Evolutionary conservation across 2,329 filamentous ascomycete genomes (phyloP).

Genomic region (Hypomyces perniciosus): DNA sequence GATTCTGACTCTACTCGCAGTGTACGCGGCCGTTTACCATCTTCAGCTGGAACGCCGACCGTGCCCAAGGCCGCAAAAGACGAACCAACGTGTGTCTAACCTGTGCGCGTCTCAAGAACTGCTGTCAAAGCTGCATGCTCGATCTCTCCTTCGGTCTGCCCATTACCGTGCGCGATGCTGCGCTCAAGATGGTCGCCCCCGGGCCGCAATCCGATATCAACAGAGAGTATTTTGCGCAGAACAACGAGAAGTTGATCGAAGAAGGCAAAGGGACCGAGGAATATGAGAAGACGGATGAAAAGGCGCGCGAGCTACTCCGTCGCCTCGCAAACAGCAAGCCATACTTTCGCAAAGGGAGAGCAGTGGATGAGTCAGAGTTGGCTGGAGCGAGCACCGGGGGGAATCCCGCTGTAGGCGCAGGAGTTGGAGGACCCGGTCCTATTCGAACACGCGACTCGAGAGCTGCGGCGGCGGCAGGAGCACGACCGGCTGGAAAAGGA

Average conservation of each 20-base stretch:
- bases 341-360: constrained; percentile 83
- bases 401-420: constrained; percentile 47
- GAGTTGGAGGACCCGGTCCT: constrained; percentile 61
- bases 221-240: constrained; percentile 94
- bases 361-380: constrained; percentile 55
- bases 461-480: constrained; percentile 45
- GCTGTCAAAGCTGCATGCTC: constrained; percentile 98
- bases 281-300: constrained; percentile 96
- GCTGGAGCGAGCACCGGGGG: constrained; percentile 35
- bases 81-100: constrained; percentile 94
- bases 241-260: constrained; percentile 92
- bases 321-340: constrained; percentile 87
- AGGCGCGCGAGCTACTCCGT: constrained; percentile 80
- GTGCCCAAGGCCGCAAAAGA: constrained; percentile 80
- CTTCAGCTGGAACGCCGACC: constrained; percentile 90
- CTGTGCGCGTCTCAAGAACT: constrained; percentile 95
- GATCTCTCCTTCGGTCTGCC: constrained; percentile 93
- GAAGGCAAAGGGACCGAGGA: constrained; percentile 83
- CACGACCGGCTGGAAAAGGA: constrained; percentile 36
- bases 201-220: constrained; percentile 91
- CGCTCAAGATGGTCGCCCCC: constrained; percentile 94
- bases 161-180: constrained; percentile 90
- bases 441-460: constrained; percentile 67
- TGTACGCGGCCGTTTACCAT: constrained; percentile 95
- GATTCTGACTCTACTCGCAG: constrained; percentile 19